Evolutionary conservation across 2,329 filamentous ascomycete species (phyloP).

Genomic region (Colletotrichum magnum): DNA sequence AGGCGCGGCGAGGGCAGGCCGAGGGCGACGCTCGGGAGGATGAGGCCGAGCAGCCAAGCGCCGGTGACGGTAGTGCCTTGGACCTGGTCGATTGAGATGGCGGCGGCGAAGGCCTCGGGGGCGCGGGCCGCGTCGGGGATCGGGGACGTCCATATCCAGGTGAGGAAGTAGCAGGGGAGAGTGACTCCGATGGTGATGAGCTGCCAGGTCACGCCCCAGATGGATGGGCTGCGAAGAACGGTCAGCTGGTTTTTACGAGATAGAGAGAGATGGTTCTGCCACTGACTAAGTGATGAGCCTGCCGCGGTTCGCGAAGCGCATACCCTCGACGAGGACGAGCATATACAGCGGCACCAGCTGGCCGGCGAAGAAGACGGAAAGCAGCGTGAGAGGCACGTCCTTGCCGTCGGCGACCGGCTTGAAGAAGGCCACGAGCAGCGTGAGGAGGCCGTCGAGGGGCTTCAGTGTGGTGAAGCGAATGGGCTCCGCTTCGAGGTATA

Average conservation of each 20-base stretch:
- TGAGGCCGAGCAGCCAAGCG: constrained; percentile 41
- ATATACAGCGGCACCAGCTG: constrained; percentile 43
- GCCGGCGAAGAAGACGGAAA: constrained; percentile 42
- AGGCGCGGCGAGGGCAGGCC: constrained; percentile 39
- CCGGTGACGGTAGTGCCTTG: constrained; percentile 23
- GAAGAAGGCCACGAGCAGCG: constrained; percentile 41
- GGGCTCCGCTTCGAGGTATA: constrained; percentile 9
- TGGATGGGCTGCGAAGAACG: constrained; percentile 28
- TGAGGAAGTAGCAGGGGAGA: constrained; percentile 44
- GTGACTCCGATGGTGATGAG: constrained; percentile 43
- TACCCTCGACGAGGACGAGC: constrained; percentile 41
- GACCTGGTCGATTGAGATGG: constrained; percentile 39
- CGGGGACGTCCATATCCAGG: constrained; percentile 43
- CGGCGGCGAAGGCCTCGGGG: not conserved
- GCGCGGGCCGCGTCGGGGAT: constrained; percentile 19
- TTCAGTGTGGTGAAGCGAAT: constrained; percentile 42
- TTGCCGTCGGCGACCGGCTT: constrained; percentile 40
- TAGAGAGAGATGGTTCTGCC: constrained; percentile 24
- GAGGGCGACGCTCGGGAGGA: constrained; percentile 41
- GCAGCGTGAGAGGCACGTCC: constrained; percentile 38
- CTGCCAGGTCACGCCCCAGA: constrained; percentile 45
- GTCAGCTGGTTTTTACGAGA: not conserved
- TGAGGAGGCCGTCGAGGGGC: constrained; percentile 40
- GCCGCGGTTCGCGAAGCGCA: constrained; percentile 41
- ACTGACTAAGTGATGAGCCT: constrained; percentile 39